A percentile compares a stretch with the other conserved stretches of the same genome.
These are phyloP conservation scores for Myrica gale DNA, from an alignment of 306 rosid species.

Conservation along the genomic window DNA sequence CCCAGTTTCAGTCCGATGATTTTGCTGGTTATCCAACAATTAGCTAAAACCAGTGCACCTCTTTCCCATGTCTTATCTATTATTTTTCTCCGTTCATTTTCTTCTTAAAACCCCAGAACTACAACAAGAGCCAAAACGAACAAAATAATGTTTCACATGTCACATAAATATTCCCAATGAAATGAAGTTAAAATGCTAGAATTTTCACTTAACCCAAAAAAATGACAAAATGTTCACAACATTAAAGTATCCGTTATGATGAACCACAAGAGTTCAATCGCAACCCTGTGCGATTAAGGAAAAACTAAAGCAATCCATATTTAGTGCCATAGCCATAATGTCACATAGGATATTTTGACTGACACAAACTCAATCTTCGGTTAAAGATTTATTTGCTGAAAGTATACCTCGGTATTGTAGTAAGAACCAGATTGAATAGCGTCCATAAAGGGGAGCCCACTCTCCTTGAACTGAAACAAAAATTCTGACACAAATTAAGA, in stretches of 20 bases:
- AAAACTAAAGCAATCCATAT: background rate
- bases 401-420: conserved; percentile 44
- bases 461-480: conserved; percentile 49
- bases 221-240: background rate
- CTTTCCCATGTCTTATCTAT: background rate
- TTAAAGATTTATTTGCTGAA: conserved; percentile 1
- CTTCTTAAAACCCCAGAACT: background rate
- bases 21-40: background rate
- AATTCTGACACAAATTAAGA: conserved; percentile 21
- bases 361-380: background rate
- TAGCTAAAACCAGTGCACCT: background rate
- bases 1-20: background rate
- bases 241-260: background rate
- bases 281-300: background rate
- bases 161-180: background rate
- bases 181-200: background rate
- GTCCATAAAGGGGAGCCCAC: conserved; percentile 38
- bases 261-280: background rate
- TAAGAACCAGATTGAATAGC: conserved; percentile 47
- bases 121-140: background rate
- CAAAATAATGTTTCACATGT: background rate
- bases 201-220: background rate
- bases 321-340: background rate
- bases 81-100: background rate
- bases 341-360: conserved; percentile 11